These are phyloP conservation scores for Xanthoconium stramineum DNA, from an alignment of 768 basidiomycete genomes.

Conservation along the genomic window DNA sequence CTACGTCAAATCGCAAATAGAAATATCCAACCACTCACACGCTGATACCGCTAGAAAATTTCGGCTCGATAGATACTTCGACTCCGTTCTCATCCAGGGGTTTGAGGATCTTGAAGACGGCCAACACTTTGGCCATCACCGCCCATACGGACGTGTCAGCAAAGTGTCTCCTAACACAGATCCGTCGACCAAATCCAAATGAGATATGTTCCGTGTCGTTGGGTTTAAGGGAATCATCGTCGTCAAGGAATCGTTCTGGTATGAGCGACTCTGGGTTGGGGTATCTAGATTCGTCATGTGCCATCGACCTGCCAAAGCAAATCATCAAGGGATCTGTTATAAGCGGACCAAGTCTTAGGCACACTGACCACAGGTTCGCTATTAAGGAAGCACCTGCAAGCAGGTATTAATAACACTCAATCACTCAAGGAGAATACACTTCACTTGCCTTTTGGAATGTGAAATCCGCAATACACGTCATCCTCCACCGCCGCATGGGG, in stretches of 20 bases:
- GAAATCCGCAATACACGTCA: not conserved
- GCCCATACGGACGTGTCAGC: not conserved
- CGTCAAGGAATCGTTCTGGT: not conserved
- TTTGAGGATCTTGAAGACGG: not conserved
- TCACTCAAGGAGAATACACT: not conserved
- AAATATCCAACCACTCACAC: not conserved
- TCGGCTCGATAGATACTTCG: not conserved
- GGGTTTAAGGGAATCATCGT: not conserved
- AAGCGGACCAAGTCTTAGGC: not conserved
- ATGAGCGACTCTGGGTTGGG: not conserved
- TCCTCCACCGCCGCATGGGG: not conserved
- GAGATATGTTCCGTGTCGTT: not conserved
- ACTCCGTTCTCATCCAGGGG: not conserved
- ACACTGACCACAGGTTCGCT: slow-evolving; percentile 7
- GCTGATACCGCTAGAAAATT: not conserved
- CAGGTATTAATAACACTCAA: not conserved
- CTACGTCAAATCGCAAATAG: not conserved
- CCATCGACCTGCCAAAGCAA: not conserved
- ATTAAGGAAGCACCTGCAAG: slow-evolving; percentile 2
- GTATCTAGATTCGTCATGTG: not conserved
- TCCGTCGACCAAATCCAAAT: not conserved
- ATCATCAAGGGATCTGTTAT: no score
- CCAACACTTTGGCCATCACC: not conserved
- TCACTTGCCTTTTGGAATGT: not conserved
- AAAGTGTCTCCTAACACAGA: not conserved